A percentile compares a stretch with the other conserved stretches of the same genome.
Evolutionary conservation across 768 basidiomycete genomes (phyloP).

Genomic region (Cubamyces lactineus): DNA sequence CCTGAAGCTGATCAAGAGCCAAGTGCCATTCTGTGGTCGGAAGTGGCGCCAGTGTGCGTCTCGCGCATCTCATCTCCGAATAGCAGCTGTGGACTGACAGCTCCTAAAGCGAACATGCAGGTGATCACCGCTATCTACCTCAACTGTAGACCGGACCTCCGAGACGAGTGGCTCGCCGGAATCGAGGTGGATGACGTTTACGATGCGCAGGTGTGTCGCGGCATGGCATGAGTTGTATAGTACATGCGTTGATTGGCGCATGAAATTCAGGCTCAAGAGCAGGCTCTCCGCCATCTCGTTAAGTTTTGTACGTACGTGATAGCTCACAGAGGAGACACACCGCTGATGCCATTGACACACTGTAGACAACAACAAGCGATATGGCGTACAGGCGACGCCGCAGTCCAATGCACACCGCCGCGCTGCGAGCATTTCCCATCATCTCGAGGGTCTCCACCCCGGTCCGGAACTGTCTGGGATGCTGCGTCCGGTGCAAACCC

Average conservation of each 20-base stretch:
- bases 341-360: too few relatives aligned
- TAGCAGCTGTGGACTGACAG: conserved; percentile 11
- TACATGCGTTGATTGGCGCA: conserved; percentile 17
- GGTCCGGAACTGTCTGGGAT: conserved; percentile 77
- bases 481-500: conserved; percentile 74
- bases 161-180: conserved; percentile 97
- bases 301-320: conserved; percentile 76
- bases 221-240: conserved; percentile 6
- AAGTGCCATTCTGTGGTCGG: conserved; percentile 96
- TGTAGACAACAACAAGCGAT: conserved; percentile 88
- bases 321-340: too few relatives aligned
- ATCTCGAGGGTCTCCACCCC: conserved; percentile 73
- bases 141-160: conserved; percentile 93
- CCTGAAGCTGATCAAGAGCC: conserved; percentile 97
- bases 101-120: conserved; percentile 91
- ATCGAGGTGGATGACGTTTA: conserved; percentile 88
- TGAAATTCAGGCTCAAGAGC: conserved; percentile 80
- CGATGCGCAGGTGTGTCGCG: conserved; percentile 75
- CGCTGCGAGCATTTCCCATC: conserved; percentile 82
- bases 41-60: conserved; percentile 94
- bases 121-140: conserved; percentile 98
- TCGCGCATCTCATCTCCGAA: conserved; percentile 4
- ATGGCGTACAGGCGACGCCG: conserved; percentile 62
- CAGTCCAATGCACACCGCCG: conserved; percentile 69
- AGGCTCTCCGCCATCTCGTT: conserved; percentile 89